Conservation (phyloP, 169 alveolate genomes). For the Plasmodium ovale region DNA sequence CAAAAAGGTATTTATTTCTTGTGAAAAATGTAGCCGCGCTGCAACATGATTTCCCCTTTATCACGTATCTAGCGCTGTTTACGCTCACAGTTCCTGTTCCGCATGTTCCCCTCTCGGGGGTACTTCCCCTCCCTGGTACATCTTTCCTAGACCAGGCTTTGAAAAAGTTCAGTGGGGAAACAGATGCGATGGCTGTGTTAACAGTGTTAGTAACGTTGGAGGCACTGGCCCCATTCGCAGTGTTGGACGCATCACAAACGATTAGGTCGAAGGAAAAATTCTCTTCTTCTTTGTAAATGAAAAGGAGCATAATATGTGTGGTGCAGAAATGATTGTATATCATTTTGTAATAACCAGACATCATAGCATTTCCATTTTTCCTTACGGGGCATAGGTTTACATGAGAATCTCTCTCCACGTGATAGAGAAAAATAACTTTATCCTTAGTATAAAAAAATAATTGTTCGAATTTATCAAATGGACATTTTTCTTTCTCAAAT, state of each 20-base stretch:
- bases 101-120: too few relatives aligned
- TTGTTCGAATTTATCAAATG: conserved; percentile 80
- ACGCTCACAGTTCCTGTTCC: conserved; percentile 30
- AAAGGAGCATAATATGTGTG: conserved; percentile 38
- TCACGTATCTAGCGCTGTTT: conserved; percentile 19
- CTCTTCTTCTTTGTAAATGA: conserved; percentile 71
- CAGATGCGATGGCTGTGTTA: neutral
- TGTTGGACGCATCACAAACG: conserved; percentile 8
- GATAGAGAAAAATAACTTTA: conserved; percentile 85
- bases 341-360: conserved; percentile 58
- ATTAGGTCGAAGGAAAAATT: conserved; percentile 46
- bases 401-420: conserved; percentile 64
- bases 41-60: conserved; percentile 63
- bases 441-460: conserved; percentile 86
- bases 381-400: conserved; percentile 13
- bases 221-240: neutral
- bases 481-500: conserved; percentile 89
- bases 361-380: conserved; percentile 75
- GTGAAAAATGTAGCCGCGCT: conserved; percentile 27
- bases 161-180: conserved; percentile 21
- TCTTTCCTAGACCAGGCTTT: conserved; percentile 21
- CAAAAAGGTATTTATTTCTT: conserved; percentile 70
- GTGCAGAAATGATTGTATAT: conserved; percentile 45
- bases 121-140: neutral
- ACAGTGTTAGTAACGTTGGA: neutral